Percentiles rank a stretch among this genome's conserved stretches.
These are phyloP conservation scores for Termitomyces heimii DNA, from an alignment of 768 basidiomycete species.

Conservation along the genomic window DNA sequence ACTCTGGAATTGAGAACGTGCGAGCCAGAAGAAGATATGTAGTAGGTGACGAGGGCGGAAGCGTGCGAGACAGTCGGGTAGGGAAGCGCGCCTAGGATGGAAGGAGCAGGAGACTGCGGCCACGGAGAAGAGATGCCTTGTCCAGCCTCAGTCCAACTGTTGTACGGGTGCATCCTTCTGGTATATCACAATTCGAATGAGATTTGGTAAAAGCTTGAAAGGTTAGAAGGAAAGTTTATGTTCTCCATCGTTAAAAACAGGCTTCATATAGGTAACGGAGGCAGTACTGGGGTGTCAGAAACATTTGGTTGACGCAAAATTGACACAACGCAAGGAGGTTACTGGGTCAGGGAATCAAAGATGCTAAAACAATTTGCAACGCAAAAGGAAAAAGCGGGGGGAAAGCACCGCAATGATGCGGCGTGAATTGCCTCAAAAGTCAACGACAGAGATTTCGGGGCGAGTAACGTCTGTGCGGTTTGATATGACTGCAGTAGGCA, in stretches of 20 bases:
- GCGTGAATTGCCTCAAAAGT: neutral
- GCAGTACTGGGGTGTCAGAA: neutral
- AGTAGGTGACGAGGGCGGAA: slow-evolving; percentile 31
- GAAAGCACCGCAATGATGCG: neutral
- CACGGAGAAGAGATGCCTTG: slow-evolving; percentile 19
- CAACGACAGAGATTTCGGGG: neutral
- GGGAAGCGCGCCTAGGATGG: slow-evolving; percentile 60
- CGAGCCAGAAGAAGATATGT: slow-evolving; percentile 45
- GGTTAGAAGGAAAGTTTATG: neutral
- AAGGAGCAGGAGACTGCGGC: slow-evolving; percentile 31
- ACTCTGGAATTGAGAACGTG: slow-evolving; percentile 51
- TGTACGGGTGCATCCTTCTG: slow-evolving; percentile 29
- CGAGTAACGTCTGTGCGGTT: neutral
- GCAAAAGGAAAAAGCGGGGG: neutral
- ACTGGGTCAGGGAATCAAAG: neutral
- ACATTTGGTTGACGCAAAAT: neutral
- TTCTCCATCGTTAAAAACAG: neutral
- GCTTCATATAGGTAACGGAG: neutral
- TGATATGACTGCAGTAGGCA: neutral
- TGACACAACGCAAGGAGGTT: neutral
- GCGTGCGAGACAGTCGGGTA: slow-evolving; percentile 33
- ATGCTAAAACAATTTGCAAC: neutral
- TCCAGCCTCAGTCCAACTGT: slow-evolving; percentile 26
- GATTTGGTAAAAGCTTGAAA: neutral
- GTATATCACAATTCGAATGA: neutral